Percentiles rank a stretch among this genome's conserved stretches.
Conservation (phyloP, 352 stramenopile genomes). For the Phytophthora citricola region DNA sequence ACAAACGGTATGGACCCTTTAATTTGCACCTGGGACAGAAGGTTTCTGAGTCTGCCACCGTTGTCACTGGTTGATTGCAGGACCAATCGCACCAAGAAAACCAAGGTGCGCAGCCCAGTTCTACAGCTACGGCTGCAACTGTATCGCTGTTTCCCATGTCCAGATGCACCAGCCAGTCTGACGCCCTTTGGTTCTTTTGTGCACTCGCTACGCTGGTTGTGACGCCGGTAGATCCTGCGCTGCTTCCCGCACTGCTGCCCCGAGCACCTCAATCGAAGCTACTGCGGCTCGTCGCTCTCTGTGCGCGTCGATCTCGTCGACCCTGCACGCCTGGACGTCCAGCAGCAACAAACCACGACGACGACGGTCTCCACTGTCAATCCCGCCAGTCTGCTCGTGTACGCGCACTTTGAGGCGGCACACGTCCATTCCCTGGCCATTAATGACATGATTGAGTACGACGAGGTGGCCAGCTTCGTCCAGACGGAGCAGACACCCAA, state of each 20-base stretch:
- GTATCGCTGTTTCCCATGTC: not conserved
- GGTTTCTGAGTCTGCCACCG: conserved; percentile 8
- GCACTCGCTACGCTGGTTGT: not conserved
- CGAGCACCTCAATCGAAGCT: conserved; percentile 69
- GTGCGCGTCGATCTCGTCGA: conserved; percentile 40
- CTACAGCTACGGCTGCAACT: conserved; percentile 4
- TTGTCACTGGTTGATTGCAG: conserved; percentile 6
- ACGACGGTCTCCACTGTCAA: conserved; percentile 14
- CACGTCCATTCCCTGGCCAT: conserved; percentile 40
- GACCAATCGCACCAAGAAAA: conserved; percentile 40
- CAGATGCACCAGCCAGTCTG: not conserved
- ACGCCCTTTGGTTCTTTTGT: conserved; percentile 2
- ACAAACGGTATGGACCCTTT: conserved; percentile 40
- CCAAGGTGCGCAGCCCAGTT: conserved; percentile 26
- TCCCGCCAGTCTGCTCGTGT: conserved; percentile 42
- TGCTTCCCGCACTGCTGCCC: conserved; percentile 82
- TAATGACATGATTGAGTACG: conserved; percentile 34
- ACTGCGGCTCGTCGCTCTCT: conserved; percentile 65
- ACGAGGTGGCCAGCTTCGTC: conserved; percentile 42
- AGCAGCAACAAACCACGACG: conserved; percentile 10
- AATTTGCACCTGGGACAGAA: too few relatives aligned
- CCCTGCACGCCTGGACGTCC: conserved; percentile 29
- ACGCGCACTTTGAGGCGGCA: conserved; percentile 63
- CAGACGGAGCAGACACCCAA: conserved; percentile 71
- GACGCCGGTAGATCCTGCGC: conserved; percentile 52